phyloP scores from a whole-genome alignment of 2,329 filamentous ascomycete species.

The Monosporascus sp. region DNA sequence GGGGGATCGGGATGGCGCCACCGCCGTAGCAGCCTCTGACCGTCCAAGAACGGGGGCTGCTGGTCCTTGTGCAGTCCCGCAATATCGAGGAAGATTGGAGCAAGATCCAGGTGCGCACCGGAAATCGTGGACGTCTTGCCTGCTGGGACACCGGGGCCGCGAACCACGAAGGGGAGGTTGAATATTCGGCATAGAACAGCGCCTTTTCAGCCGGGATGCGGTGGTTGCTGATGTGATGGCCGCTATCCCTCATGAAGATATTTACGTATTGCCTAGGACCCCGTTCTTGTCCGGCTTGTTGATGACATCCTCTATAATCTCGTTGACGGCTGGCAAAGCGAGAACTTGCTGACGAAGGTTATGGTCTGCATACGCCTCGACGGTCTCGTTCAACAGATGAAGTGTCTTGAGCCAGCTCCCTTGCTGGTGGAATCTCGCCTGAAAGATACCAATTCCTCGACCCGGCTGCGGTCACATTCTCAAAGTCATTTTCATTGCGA shows the following conservation, averaged over 20 bases:
- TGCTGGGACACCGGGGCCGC: conserved; percentile 20
- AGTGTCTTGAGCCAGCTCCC: background rate
- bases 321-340: conserved; percentile 38
- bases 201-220: conserved; percentile 23
- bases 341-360: conserved; percentile 43
- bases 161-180: conserved; percentile 25
- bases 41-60: conserved; percentile 24
- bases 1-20: conserved; percentile 18
- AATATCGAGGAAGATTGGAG: conserved; percentile 25
- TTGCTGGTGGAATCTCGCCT: background rate
- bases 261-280: background rate
- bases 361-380: conserved; percentile 42
- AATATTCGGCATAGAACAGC: conserved; percentile 24
- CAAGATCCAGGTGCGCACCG: conserved; percentile 22
- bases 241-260: conserved; percentile 15
- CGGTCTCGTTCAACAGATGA: conserved; percentile 19
- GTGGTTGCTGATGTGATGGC: conserved; percentile 24
- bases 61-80: conserved; percentile 15
- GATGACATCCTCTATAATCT: conserved; percentile 36
- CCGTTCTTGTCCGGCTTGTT: conserved; percentile 10
- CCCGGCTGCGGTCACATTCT: background rate
- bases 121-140: conserved; percentile 15
- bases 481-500: background rate
- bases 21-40: conserved; percentile 22
- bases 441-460: background rate